A percentile compares a stretch with the other conserved stretches of the same genome.
phyloP scores from a whole-genome alignment of 495 filamentous ascomycete species.

The Aspergillus avenaceus region DNA sequence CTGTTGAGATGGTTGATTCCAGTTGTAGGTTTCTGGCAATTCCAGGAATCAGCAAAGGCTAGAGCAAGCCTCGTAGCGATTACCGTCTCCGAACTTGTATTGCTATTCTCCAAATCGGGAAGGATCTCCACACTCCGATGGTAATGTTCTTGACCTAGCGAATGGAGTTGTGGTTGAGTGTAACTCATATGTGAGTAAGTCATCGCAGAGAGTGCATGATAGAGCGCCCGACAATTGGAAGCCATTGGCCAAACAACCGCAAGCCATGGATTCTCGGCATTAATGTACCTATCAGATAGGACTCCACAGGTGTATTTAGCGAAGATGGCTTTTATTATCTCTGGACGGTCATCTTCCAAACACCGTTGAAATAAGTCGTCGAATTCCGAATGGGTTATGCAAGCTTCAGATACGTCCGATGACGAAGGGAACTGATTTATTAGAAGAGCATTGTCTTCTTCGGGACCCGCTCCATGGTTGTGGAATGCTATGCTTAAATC shows the following conservation, averaged over 20 bases:
- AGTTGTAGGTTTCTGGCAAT: not conserved
- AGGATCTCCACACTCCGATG: not conserved
- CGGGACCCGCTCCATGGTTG: too few species aligned
- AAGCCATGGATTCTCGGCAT: not conserved
- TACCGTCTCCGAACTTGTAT: not conserved
- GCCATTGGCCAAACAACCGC: not conserved
- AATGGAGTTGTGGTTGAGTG: not conserved
- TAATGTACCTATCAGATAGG: not conserved
- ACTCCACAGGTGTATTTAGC: not conserved
- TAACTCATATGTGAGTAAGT: not conserved
- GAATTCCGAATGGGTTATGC: not conserved
- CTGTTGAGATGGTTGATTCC: not conserved
- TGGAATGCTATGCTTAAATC: too few species aligned
- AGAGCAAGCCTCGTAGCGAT: not conserved
- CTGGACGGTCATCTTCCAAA: not conserved
- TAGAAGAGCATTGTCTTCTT: too few species aligned
- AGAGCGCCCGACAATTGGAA: not conserved
- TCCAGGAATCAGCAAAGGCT: not conserved
- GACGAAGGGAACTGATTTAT: too few species aligned
- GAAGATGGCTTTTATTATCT: not conserved
- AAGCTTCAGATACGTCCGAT: not conserved
- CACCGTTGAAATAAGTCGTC: not conserved
- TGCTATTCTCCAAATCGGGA: not conserved
- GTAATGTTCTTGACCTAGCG: not conserved
- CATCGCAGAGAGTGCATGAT: not conserved